A percentile compares a stretch with the other conserved stretches of the same genome.
These are phyloP conservation scores for Laguncularia racemosa DNA, from an alignment of 345 rosid species.

Conservation along the genomic window DNA sequence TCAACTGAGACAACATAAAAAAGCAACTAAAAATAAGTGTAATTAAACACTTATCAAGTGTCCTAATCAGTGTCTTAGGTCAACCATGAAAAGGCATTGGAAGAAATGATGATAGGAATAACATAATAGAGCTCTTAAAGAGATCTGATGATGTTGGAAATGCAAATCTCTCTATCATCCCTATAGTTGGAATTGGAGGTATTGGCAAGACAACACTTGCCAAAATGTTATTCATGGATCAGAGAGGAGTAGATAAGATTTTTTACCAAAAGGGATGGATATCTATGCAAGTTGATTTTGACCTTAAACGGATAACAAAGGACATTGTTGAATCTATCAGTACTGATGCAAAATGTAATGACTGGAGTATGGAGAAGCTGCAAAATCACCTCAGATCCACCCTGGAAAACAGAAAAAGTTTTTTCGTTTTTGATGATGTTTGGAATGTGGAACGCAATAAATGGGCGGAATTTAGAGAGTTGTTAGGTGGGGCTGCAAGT, in stretches of 20 bases:
- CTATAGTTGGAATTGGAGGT: constrained; percentile 20
- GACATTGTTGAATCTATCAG: neutral
- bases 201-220: constrained; percentile 16
- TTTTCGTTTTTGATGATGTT: constrained; percentile 14
- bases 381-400: neutral
- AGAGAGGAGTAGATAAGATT: neutral
- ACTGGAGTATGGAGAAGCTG: neutral
- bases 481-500: neutral
- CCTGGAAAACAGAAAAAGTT: neutral
- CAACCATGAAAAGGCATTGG: too few species aligned
- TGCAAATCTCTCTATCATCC: constrained; percentile 9
- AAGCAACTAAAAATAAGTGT: too few species aligned
- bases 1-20: too few species aligned
- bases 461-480: neutral
- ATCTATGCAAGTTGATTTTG: constrained; percentile 5
- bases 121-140: constrained; percentile 5
- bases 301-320: neutral
- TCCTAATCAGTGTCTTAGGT: too few species aligned
- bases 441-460: neutral
- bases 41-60: too few species aligned
- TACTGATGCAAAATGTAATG: neutral
- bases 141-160: neutral
- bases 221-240: constrained; percentile 12
- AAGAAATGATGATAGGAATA: constrained; percentile 10
- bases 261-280: constrained; percentile 14